phyloP scores from a whole-genome alignment of 1,284 basidiomycete genomes.

The Apiotrichum domesticum region DNA sequence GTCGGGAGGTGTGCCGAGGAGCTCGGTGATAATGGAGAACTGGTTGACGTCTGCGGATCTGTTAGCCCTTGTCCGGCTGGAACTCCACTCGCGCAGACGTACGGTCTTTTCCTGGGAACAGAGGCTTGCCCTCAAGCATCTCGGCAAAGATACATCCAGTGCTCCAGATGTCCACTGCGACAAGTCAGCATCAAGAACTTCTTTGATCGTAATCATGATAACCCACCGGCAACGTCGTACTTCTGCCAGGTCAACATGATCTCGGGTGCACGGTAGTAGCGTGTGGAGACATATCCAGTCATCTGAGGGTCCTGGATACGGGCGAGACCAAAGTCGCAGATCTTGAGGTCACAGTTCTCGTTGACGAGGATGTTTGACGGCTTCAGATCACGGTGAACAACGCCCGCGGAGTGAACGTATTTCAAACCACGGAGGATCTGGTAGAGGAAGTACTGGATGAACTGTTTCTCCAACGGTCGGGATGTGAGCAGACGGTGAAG shows the following conservation, averaged over 20 bases:
- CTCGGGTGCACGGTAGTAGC: conserved; percentile 98
- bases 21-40: conserved; percentile 98
- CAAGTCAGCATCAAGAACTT: neutral
- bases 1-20: conserved; percentile 95
- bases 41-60: conserved; percentile 87
- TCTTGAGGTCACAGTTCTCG: conserved; percentile 99
- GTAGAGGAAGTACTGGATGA: conserved; percentile 99
- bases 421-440: conserved; percentile 97
- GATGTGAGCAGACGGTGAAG: conserved; percentile 94
- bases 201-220: no score
- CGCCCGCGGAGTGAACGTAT: conserved; percentile 98
- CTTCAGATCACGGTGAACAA: conserved; percentile 99
- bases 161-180: conserved; percentile 89
- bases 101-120: conserved; percentile 97
- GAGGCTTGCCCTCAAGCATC: conserved; percentile 97
- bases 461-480: conserved; percentile 96
- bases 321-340: conserved; percentile 97
- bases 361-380: conserved; percentile 99
- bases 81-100: conserved; percentile 25
- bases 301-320: conserved; percentile 91
- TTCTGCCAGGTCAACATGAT: conserved; percentile 99
- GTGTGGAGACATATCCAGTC: conserved; percentile 98
- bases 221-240: conserved; percentile 83
- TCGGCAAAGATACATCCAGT: conserved; percentile 99
- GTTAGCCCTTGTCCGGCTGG: neutral